A percentile compares a stretch with the other conserved stretches of the same genome.
These are phyloP conservation scores for Vitellaria paradoxa DNA, from an alignment of 179 eudicot species.

Conservation along the genomic window DNA sequence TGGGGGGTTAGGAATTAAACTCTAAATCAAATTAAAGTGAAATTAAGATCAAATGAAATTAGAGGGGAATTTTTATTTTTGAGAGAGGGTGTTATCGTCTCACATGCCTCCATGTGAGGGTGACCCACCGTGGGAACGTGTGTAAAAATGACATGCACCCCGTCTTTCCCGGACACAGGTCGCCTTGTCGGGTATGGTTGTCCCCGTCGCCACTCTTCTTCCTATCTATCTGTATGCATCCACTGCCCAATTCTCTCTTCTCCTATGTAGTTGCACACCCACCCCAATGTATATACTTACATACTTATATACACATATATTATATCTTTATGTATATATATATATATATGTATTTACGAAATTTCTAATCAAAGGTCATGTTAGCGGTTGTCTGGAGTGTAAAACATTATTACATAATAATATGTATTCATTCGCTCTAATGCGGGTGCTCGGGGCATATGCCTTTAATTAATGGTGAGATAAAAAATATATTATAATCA, in stretches of 20 bases:
- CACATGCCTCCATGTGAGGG: slow-evolving; percentile 66
- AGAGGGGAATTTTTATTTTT: background rate
- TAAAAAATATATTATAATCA: too few species aligned
- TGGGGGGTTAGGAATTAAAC: background rate
- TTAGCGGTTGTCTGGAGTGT: too few species aligned
- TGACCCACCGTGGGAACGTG: slow-evolving; percentile 46
- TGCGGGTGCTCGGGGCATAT: too few species aligned
- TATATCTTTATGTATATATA: background rate
- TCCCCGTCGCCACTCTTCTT: too few species aligned
- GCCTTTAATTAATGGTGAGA: too few species aligned
- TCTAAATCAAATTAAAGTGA: slow-evolving; percentile 12
- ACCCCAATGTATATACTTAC: background rate
- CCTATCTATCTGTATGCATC: background rate
- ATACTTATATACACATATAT: background rate
- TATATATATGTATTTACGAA: too few species aligned
- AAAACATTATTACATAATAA: too few species aligned
- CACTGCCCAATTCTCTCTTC: background rate
- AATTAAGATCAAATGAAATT: slow-evolving; percentile 14
- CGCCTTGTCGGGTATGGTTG: slow-evolving; percentile 38
- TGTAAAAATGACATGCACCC: slow-evolving; percentile 46
- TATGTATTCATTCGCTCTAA: too few species aligned
- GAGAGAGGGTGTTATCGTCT: background rate
- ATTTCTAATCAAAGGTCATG: too few species aligned
- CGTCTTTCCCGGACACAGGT: slow-evolving; percentile 54
- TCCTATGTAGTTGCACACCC: background rate